Evolutionary conservation across 108 stramenopile species (phyloP).

Genomic region (Asterionellopsis glacialis): DNA sequence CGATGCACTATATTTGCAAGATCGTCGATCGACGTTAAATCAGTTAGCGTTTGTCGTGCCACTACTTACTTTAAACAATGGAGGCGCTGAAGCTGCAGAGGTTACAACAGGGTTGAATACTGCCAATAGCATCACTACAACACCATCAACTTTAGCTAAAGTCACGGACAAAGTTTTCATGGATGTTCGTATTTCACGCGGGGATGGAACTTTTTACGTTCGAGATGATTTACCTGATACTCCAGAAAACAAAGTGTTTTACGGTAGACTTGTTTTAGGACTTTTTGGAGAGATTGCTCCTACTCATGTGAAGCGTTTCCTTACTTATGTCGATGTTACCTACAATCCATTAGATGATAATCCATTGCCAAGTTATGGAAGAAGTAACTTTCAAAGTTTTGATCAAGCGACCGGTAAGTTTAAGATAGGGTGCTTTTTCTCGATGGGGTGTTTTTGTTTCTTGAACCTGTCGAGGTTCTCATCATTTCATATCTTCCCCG

Average conservation of each 20-base stretch:
- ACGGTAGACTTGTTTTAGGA: slow-evolving; percentile 51
- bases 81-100: too few species aligned
- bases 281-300: slow-evolving; percentile 66
- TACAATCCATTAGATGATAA: slow-evolving; percentile 36
- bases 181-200: slow-evolving; percentile 72
- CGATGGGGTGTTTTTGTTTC: too few species aligned
- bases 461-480: too few species aligned
- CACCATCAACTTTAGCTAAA: background rate
- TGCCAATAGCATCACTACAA: background rate
- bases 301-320: slow-evolving; percentile 55
- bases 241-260: slow-evolving; percentile 59
- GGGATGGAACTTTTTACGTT: slow-evolving; percentile 79
- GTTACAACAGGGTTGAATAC: background rate
- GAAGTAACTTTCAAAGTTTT: slow-evolving; percentile 44
- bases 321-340: slow-evolving; percentile 47
- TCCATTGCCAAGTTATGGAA: slow-evolving; percentile 63
- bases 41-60: too few species aligned
- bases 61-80: too few species aligned
- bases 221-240: slow-evolving; percentile 47
- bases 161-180: slow-evolving; percentile 72
- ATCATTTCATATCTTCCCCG: too few species aligned
- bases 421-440: too few species aligned
- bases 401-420: slow-evolving; percentile 40
- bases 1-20: too few species aligned
- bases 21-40: too few species aligned